These are phyloP conservation scores for Lasiodiplodia gonubiensis DNA, from an alignment of 2,329 filamentous ascomycete genomes.

Conservation along the genomic window DNA sequence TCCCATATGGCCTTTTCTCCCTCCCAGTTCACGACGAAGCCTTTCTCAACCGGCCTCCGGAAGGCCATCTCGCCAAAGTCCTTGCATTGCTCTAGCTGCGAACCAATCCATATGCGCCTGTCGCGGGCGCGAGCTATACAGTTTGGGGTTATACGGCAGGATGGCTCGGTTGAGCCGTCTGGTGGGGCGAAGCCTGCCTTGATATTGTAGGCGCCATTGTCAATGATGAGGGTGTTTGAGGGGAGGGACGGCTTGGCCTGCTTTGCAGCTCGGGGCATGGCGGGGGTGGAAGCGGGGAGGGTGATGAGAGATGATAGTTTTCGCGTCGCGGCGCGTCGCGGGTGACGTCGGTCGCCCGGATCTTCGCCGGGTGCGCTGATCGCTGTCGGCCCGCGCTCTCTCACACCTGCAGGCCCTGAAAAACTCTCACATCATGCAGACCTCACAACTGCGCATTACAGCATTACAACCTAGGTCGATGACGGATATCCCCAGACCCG, in stretches of 20 bases:
- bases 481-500: neutral
- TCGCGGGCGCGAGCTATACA: slow-evolving; percentile 80
- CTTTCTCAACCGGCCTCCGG: slow-evolving; percentile 88
- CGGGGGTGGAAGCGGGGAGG: neutral
- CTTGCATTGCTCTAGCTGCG: slow-evolving; percentile 76
- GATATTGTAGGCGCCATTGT: slow-evolving; percentile 90
- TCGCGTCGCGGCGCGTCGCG: slow-evolving; percentile 13
- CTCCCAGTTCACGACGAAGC: slow-evolving; percentile 96
- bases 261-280: slow-evolving; percentile 26
- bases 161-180: slow-evolving; percentile 37
- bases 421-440: neutral
- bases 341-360: slow-evolving; percentile 20
- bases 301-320: slow-evolving; percentile 5
- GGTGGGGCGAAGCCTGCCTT: slow-evolving; percentile 77
- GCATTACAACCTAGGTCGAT: too few species aligned
- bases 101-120: slow-evolving; percentile 77
- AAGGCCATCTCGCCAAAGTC: slow-evolving; percentile 92
- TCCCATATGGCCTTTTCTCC: slow-evolving; percentile 96
- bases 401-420: neutral
- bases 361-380: neutral
- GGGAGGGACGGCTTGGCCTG: slow-evolving; percentile 21
- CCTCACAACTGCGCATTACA: neutral
- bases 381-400: neutral
- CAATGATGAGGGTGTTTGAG: slow-evolving; percentile 74
- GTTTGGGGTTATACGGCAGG: slow-evolving; percentile 80